Evolutionary conservation across 2,329 filamentous ascomycete genomes (phyloP), one percentile per base, ranked within the genome.

Genomic region (Lasiodiplodia hormozganensis): DNA sequence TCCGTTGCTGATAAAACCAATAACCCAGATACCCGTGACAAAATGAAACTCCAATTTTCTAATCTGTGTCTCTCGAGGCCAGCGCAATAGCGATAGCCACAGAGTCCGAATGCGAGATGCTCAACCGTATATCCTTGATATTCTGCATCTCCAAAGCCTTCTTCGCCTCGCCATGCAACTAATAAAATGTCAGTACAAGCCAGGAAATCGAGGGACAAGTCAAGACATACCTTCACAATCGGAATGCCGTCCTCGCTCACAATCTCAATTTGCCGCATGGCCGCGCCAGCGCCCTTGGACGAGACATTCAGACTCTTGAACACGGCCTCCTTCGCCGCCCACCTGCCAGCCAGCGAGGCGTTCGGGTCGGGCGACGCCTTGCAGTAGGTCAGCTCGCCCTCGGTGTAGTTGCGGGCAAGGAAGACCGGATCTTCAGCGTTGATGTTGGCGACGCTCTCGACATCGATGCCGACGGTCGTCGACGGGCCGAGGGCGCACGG

Each of bases 291-390:
- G 11, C 69, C 66, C 25, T 52, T 60, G 3, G 31, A 51, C 43
- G 47, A 4, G 3, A 68, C 51, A 6, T 65, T 31, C 23, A 70
- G 31, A 34, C 68, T 64, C 43, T 70, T 69, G 18, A 71, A 70
- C 3, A 68, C 58, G 10, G 71, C 69, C 34, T 72, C 70, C 47
- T 71, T 70, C 1, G 69, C 71, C 18, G 56, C 43, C 70, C 64
- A 72, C 4, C 62, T 18, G 4, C 69, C 65, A 3, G 65, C 70
- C 34, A 69, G 64, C 14, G 62, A 67, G 4, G 69, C 69, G n/a
- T 54, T 25, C 11, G 67, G 56, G 14, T 51, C 54, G 14, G n/a
- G 16, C 34, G 31, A 16, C 21, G 36, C 28, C 8, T n/a, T 23
- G 14, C 40, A 52, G n/a, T 60, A 57, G 0, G 31, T 47, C 11